Conservation (phyloP, 2,329 filamentous ascomycete species). For the Herpotrichia juniperi region DNA sequence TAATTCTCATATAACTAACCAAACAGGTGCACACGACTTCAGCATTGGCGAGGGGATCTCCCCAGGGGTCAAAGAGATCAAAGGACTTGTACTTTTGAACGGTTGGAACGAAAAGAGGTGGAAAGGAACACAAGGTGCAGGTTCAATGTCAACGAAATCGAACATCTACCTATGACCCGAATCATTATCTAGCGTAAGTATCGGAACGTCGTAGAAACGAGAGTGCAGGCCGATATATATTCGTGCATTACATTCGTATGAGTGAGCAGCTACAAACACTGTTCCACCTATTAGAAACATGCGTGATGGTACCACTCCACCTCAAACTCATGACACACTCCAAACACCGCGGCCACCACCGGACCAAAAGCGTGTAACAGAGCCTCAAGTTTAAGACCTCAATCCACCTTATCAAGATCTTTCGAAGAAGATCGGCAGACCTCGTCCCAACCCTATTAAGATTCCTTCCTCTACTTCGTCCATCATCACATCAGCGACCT, state of each 20-base stretch:
- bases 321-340: not conserved
- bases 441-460: too few species aligned
- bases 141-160: not conserved
- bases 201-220: too few species aligned
- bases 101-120: conserved; percentile 30
- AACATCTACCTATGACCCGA: not conserved
- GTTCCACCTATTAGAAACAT: not conserved
- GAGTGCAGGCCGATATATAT: too few species aligned
- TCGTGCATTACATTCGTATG: not conserved
- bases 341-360: not conserved
- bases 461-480: too few species aligned
- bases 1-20: not conserved
- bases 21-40: conserved; percentile 34
- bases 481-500: too few species aligned
- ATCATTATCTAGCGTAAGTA: not conserved
- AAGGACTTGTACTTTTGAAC: conserved; percentile 30
- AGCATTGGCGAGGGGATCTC: conserved; percentile 30
- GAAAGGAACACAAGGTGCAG: conserved; percentile 18
- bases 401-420: too few species aligned
- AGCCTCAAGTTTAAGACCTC: not conserved
- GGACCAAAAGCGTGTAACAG: not conserved
- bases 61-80: conserved; percentile 25
- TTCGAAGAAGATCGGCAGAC: too few species aligned
- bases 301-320: not conserved
- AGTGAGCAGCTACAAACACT: not conserved